Conservation (phyloP, 768 basidiomycete genomes). For the Kwoniella bestiolae region DNA sequence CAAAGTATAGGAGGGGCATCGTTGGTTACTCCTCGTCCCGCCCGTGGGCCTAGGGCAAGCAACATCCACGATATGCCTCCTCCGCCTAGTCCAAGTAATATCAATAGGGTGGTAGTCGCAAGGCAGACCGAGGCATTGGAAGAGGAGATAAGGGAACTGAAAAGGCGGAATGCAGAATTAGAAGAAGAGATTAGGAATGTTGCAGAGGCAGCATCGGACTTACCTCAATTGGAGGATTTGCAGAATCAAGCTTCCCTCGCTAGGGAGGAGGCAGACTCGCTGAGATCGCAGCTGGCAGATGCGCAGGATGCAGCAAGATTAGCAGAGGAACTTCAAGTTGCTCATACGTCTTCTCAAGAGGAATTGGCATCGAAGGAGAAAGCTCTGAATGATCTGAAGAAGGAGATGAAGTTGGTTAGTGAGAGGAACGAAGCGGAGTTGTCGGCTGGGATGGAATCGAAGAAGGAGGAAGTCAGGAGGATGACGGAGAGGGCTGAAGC, state of each 20-base stretch:
- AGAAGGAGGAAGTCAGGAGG: slow-evolving; percentile 63
- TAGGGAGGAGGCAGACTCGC: slow-evolving; percentile 38
- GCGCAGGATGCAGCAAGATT: slow-evolving; percentile 56
- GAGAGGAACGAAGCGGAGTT: slow-evolving; percentile 44
- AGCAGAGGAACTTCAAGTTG: slow-evolving; percentile 58
- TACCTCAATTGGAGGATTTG: slow-evolving; percentile 62
- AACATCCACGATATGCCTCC: slow-evolving; percentile 52
- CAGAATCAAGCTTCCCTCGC: slow-evolving; percentile 40
- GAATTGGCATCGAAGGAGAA: slow-evolving; percentile 63
- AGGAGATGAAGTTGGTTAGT: slow-evolving; percentile 45
- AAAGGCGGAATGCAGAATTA: slow-evolving; percentile 49
- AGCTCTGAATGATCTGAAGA: slow-evolving; percentile 31
- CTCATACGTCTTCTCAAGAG: slow-evolving; percentile 63
- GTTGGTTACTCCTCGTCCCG: slow-evolving; percentile 24
- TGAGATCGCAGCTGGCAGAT: slow-evolving; percentile 41
- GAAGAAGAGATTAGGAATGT: slow-evolving; percentile 58
- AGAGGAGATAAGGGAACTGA: slow-evolving; percentile 71
- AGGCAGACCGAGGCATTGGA: slow-evolving; percentile 63
- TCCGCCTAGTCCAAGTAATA: slow-evolving; percentile 50
- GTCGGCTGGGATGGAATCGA: slow-evolving; percentile 48
- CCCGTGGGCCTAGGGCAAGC: slow-evolving; percentile 30
- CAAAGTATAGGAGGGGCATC: slow-evolving; percentile 33
- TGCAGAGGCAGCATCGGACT: slow-evolving; percentile 54
- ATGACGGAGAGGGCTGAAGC: slow-evolving; percentile 63
- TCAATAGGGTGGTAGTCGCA: slow-evolving; percentile 55